Base-by-base conservation (phyloP, 495 filamentous ascomycete genomes). In the Cenococcum geophilum region DNA sequence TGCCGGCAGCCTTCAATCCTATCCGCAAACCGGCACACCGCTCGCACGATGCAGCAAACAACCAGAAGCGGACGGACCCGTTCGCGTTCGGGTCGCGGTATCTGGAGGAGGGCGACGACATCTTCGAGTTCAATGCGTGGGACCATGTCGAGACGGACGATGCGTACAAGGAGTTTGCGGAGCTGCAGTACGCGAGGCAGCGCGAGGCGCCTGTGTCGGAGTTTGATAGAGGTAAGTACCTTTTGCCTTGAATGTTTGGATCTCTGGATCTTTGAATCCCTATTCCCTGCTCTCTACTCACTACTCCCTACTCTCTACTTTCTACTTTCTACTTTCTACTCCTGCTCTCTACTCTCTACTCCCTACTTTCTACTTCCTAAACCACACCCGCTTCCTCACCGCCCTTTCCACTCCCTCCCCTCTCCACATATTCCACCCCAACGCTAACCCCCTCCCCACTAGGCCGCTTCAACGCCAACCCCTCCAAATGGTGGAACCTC, bases 91-190 rank as follows among this genome's bases (percentile, higher is more conserved):
- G 93, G 57, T 92, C 89, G 11, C 90, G 93, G 50, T 85, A 81
- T 65, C 85, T 98, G 42, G 82, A 87, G 63, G 76, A 90, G 68
- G 81, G 84, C 65, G 89, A 95, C 75, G 81, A 97, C 68, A 86
- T 95, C 65, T 97, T 88, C 76, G 86, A 92, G 70, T 92, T 91
- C 84, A 98, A 98, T 73, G 93, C 93, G 42, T 98, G 93, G 93
- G 93, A 98, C 74, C 92, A 97, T 70, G 93, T 97, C 69, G 84
- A 88, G 68, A 86, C 90, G 62, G 91, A 96, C 71, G 82, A 88
- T 57, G 76, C 84, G 25, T 97, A 95, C 79, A 83, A 83, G 65
- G 83, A 86, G 55, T 92, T 91, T 72, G 86, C 91, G 47, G 81
- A 89, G 69, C 72, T 81, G 59, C 93, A 97, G 73, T 92, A 87